Evolutionary conservation across 371 early-diverging fungal genomes (phyloP).

Genomic region (Syncephalastrum monosporum): DNA sequence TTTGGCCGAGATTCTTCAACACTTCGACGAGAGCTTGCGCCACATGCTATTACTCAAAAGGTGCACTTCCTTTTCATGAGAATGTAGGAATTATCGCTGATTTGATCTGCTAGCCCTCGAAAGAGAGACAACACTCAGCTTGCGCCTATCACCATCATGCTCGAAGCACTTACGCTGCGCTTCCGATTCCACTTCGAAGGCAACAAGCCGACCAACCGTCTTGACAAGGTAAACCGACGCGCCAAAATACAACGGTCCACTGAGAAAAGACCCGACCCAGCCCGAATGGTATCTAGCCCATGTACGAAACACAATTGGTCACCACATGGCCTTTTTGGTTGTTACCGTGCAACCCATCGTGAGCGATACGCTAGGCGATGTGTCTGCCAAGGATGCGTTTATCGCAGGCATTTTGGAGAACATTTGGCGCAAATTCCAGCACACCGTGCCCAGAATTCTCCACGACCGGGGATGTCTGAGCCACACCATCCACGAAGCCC

Average conservation of each 20-base stretch:
- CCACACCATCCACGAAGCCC: conserved; percentile 71
- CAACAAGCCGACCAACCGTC: conserved; percentile 72
- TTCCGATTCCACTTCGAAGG: conserved; percentile 83
- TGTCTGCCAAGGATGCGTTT: conserved; percentile 65
- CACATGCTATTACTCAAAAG: conserved; percentile 43
- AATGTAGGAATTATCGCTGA: neutral
- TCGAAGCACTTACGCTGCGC: conserved; percentile 62
- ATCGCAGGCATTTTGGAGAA: conserved; percentile 61
- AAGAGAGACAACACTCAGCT: conserved; percentile 2
- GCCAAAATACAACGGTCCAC: neutral
- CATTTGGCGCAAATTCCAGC: conserved; percentile 62
- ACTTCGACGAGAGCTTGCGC: conserved; percentile 41
- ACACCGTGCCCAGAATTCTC: conserved; percentile 57
- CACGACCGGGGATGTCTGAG: conserved; percentile 61
- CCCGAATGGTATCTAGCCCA: conserved; percentile 87
- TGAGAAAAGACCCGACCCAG: conserved; percentile 22
- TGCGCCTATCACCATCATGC: conserved; percentile 60
- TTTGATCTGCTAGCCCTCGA: conserved; percentile 9
- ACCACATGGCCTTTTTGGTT: conserved; percentile 36
- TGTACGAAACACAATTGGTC: conserved; percentile 57
- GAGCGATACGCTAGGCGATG: conserved; percentile 5
- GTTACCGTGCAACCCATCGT: conserved; percentile 41
- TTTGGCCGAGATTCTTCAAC: conserved; percentile 29
- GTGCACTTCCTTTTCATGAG: conserved; percentile 21
- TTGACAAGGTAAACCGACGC: conserved; percentile 61